These are phyloP conservation scores for Phaseolus lunatus DNA, from an alignment of 306 rosid genomes.

Conservation along the genomic window DNA sequence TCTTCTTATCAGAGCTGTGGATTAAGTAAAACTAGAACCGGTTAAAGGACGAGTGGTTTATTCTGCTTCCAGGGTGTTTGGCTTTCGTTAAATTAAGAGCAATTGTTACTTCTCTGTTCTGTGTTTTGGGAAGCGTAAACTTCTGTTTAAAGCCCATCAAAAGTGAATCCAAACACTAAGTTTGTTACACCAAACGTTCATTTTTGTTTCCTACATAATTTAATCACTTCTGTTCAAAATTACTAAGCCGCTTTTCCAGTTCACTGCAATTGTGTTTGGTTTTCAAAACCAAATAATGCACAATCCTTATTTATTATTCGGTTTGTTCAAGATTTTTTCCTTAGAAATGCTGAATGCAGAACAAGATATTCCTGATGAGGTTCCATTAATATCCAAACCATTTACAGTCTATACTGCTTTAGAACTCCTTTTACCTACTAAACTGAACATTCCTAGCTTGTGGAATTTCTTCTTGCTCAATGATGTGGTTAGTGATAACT, in stretches of 20 bases:
- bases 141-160: no score
- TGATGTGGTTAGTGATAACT: conserved; percentile 3
- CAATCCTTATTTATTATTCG: not conserved
- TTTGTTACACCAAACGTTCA: not conserved
- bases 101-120: no score
- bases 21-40: not conserved
- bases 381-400: not conserved
- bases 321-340: not conserved
- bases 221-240: not conserved
- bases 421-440: not conserved
- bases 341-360: not conserved
- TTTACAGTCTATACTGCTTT: not conserved
- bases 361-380: not conserved
- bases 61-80: no score
- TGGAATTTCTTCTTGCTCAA: not conserved
- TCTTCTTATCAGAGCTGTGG: not conserved
- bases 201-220: not conserved
- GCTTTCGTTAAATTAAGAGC: no score
- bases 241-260: not conserved
- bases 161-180: no score
- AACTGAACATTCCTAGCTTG: not conserved
- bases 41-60: no score
- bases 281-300: conserved; percentile 3
- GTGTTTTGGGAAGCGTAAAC: no score
- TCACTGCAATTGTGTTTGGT: not conserved